Evolutionary conservation across 2,329 filamentous ascomycete species (phyloP), one percentile per base, ranked within the genome.

Genomic region (Fusarium oligoseptatum): DNA sequence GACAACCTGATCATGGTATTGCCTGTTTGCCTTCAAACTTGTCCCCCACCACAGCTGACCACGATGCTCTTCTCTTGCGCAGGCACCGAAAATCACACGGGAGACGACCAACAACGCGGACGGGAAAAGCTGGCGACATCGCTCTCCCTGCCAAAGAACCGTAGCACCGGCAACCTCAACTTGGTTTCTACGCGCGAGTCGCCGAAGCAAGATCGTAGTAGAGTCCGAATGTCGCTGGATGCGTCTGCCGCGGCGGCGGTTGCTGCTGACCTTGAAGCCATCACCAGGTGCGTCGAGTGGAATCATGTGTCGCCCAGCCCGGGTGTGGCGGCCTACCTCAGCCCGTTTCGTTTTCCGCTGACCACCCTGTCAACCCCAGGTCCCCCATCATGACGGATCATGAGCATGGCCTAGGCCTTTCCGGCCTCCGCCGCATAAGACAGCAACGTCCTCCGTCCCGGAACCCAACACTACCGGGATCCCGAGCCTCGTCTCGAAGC

Each of bases 381-480:
- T 94, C 94, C 80, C 91, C 95, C 80, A 89, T 97, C 81, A 90
- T 97, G 81, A 88, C 91, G 75, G 95, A 96, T 84, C 94, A 96
- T 84, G 95, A 97, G 80, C 94, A 97, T 87, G 94, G 94, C 77
- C 85, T 97, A 73, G 94, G 94, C 64, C 89, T 93, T 52, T 97
- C 95, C 66, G 95, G 97, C 76, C 89, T 99, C 80, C 93, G 95
- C 81, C 93, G 97, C 79, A 99, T 99, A 83, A 94, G 97, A 82
- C 96, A 98, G 83, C 92, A 95, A 79, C 93, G 93, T 70, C 89
- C 82, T 62, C 80, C 91, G 43, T 86, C 90, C 66, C 88, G 92
- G 82, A 87, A 89, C 62, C 88, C 92, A 66, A 92, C 92, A 32
- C 83, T 93, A 69, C 91, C 92, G 39, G 82, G 81, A 65, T 93